Percentiles rank a stretch among this genome's conserved stretches.
These are phyloP conservation scores for Neospermospora avenae DNA, from an alignment of 2,329 filamentous ascomycete species.

Conservation along the genomic window DNA sequence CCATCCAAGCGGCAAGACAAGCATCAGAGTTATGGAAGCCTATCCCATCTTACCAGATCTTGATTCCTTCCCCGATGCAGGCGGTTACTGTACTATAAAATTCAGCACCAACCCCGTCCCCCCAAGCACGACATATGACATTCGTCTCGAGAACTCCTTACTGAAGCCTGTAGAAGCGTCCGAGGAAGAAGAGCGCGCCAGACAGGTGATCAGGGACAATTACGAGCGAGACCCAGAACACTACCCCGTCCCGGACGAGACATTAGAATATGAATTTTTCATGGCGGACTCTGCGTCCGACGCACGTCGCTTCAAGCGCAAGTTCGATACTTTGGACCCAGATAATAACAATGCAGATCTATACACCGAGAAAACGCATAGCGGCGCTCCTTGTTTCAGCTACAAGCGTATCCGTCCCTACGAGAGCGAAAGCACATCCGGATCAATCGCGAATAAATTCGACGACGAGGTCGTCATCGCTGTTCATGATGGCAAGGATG, in stretches of 20 bases:
- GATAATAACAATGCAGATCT: conserved; percentile 51
- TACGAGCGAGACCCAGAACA: conserved; percentile 55
- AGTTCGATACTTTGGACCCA: conserved; percentile 56
- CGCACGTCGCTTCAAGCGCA: conserved; percentile 54
- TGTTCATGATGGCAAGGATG: conserved; percentile 52
- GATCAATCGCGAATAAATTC: conserved; percentile 59
- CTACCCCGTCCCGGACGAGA: conserved; percentile 53
- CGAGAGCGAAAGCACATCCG: conserved; percentile 46
- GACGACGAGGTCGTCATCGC: conserved; percentile 61
- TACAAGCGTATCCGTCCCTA: conserved; percentile 62
- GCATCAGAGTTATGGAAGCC: conserved; percentile 56
- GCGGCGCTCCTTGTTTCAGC: conserved; percentile 49
- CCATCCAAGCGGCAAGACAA: conserved; percentile 51
- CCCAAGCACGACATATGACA: conserved; percentile 51
- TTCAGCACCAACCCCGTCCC: conserved; percentile 63
- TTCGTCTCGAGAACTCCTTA: conserved; percentile 57
- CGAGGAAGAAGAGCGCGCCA: conserved; percentile 50
- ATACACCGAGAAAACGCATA: conserved; percentile 50
- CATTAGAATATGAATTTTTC: conserved; percentile 66
- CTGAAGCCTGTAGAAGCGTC: conserved; percentile 58
- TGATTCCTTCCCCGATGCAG: conserved; percentile 66
- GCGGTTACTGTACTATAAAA: conserved; percentile 67
- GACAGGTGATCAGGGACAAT: conserved; percentile 47
- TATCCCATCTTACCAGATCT: conserved; percentile 63
- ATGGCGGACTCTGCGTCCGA: conserved; percentile 49